Evolutionary conservation across 2,329 filamentous ascomycete species (phyloP).

Genomic region (Coleophoma crateriformis): DNA sequence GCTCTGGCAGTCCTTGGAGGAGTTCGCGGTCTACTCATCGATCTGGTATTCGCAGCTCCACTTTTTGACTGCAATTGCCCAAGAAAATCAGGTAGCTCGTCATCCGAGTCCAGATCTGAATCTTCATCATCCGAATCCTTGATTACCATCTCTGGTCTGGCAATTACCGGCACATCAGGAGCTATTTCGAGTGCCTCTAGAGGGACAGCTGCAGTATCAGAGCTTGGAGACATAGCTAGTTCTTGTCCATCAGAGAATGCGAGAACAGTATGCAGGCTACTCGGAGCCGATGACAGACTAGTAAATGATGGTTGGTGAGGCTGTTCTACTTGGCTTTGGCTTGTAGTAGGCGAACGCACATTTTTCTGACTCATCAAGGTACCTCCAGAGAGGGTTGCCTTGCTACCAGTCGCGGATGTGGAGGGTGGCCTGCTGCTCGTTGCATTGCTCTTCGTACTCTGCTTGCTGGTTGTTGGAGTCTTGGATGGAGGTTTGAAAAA

Average conservation of each 20-base stretch:
- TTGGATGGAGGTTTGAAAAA: background rate
- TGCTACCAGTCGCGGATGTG: too few species aligned
- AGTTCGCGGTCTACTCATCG: constrained; percentile 5
- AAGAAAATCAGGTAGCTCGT: background rate
- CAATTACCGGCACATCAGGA: background rate
- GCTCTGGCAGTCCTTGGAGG: constrained; percentile 8
- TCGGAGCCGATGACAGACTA: too few species aligned
- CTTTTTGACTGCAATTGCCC: constrained; percentile 1
- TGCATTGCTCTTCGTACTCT: too few species aligned
- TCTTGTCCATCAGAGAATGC: too few species aligned
- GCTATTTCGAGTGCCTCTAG: background rate
- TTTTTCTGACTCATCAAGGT: too few species aligned
- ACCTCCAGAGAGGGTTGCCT: too few species aligned
- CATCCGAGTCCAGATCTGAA: background rate
- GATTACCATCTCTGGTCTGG: background rate
- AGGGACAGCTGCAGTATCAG: background rate
- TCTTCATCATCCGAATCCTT: constrained; percentile 3
- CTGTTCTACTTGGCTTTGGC: too few species aligned
- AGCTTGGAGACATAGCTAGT: too few species aligned
- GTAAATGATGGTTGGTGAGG: too few species aligned
- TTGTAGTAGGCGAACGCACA: too few species aligned
- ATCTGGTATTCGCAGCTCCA: constrained; percentile 6
- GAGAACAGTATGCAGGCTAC: too few species aligned
- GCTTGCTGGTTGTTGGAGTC: background rate
- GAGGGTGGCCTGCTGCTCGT: background rate